These are phyloP conservation scores for Ceratobasidium sp. DNA, from an alignment of 1,284 basidiomycete species.

Conservation along the genomic window DNA sequence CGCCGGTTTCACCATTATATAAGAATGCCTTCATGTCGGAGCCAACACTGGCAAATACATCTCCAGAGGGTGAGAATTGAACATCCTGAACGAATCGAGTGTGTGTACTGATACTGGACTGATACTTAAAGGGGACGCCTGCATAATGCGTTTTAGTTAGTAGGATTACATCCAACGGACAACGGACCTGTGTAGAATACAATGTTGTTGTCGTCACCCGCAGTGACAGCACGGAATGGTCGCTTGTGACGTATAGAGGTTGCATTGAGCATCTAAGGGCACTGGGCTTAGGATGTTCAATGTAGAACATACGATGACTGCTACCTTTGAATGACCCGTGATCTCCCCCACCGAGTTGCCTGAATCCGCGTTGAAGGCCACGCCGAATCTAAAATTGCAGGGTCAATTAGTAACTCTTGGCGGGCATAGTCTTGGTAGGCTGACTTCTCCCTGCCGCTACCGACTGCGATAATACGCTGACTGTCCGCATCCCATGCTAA, in stretches of 20 bases:
- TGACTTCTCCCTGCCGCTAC: slow-evolving; percentile 88
- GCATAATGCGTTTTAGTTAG: slow-evolving; percentile 37
- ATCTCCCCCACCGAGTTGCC: slow-evolving; percentile 94
- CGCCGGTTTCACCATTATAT: slow-evolving; percentile 91
- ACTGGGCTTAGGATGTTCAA: not conserved
- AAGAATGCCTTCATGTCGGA: slow-evolving; percentile 87
- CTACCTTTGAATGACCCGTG: slow-evolving; percentile 86
- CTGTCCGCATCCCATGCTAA: slow-evolving; percentile 96
- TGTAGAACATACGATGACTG: slow-evolving; percentile 15
- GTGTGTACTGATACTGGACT: slow-evolving; percentile 85
- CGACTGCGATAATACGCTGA: slow-evolving; percentile 95
- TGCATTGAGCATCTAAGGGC: slow-evolving; percentile 75
- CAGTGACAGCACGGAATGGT: slow-evolving; percentile 89
- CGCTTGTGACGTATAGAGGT: slow-evolving; percentile 88
- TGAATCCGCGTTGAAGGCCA: slow-evolving; percentile 85
- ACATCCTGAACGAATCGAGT: slow-evolving; percentile 95
- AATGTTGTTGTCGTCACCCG: slow-evolving; percentile 60
- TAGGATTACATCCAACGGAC: not conserved
- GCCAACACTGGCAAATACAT: slow-evolving; percentile 86
- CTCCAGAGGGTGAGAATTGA: slow-evolving; percentile 79
- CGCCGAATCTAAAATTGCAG: slow-evolving; percentile 67
- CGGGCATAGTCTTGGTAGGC: slow-evolving; percentile 45
- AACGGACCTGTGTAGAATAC: slow-evolving; percentile 63
- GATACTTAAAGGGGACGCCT: slow-evolving; percentile 88
- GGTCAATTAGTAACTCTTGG: not conserved